Evolutionary conservation across 2,329 filamentous ascomycete species (phyloP).

Genomic region (Dothiorella sarmentorum): DNA sequence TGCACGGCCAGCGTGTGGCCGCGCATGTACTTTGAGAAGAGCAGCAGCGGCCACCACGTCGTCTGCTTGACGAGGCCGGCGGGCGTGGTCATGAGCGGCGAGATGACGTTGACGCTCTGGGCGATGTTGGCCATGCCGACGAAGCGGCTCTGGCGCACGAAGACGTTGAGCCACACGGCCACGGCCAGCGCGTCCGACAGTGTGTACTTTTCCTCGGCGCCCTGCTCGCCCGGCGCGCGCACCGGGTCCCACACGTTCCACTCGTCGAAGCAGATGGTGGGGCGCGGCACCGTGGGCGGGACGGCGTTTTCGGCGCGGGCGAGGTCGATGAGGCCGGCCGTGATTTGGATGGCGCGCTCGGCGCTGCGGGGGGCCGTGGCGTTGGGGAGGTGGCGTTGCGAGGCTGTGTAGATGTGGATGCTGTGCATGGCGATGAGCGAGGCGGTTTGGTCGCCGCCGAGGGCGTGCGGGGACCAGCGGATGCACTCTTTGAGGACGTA

Average conservation of each 20-base stretch:
- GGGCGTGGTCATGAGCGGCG: slow-evolving; percentile 68
- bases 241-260: slow-evolving; percentile 81
- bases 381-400: slow-evolving; percentile 40
- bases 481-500: slow-evolving; percentile 69
- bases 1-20: slow-evolving; percentile 66
- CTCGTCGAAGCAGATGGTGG: slow-evolving; percentile 77
- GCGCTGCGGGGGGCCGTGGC: slow-evolving; percentile 61
- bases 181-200: slow-evolving; percentile 75
- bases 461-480: slow-evolving; percentile 47
- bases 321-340: slow-evolving; percentile 66
- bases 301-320: slow-evolving; percentile 67
- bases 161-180: slow-evolving; percentile 71
- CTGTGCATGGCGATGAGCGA: slow-evolving; percentile 73
- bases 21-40: slow-evolving; percentile 71
- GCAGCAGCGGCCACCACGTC: slow-evolving; percentile 69
- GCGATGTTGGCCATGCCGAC: slow-evolving; percentile 78
- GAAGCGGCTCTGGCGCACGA: slow-evolving; percentile 66
- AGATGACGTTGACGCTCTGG: slow-evolving; percentile 75
- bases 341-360: slow-evolving; percentile 70
- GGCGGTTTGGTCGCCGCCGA: slow-evolving; percentile 46
- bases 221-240: slow-evolving; percentile 66
- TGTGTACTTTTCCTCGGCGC: slow-evolving; percentile 71
- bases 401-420: slow-evolving; percentile 74
- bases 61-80: slow-evolving; percentile 66
- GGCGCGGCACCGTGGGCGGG: slow-evolving; percentile 56